Conservation (phyloP, 805 yeast species). For the Sungouiella thailandica region DNA sequence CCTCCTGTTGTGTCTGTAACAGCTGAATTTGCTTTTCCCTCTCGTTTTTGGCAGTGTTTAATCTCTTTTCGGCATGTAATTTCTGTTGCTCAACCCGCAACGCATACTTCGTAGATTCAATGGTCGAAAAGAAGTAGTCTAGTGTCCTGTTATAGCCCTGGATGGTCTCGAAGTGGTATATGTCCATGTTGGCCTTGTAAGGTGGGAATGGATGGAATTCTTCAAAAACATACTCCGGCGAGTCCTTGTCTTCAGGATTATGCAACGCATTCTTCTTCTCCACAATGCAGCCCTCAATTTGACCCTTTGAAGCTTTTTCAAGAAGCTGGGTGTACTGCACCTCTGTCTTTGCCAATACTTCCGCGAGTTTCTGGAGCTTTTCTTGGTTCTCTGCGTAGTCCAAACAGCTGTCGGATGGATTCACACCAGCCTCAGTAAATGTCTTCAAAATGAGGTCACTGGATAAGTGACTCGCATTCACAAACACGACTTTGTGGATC, state of each 20-base stretch:
- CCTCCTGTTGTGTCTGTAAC: slow-evolving; percentile 55
- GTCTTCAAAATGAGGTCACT: slow-evolving; percentile 69
- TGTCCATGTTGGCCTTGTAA: slow-evolving; percentile 25
- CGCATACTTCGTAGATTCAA: slow-evolving; percentile 77
- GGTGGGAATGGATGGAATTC: slow-evolving; percentile 71
- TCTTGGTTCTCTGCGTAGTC: slow-evolving; percentile 22
- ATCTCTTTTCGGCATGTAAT: slow-evolving; percentile 65
- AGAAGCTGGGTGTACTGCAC: slow-evolving; percentile 35
- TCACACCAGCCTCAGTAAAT: slow-evolving; percentile 42
- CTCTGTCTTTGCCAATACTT: slow-evolving; percentile 46
- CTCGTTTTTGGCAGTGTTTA: slow-evolving; percentile 71
- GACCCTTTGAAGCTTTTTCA: slow-evolving; percentile 22
- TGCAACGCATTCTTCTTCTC: slow-evolving; percentile 53
- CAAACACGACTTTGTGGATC: slow-evolving; percentile 64
- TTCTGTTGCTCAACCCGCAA: slow-evolving; percentile 72
- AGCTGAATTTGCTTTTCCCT: slow-evolving; percentile 65
- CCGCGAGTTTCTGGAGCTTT: slow-evolving; percentile 27
- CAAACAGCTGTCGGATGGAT: slow-evolving; percentile 38
- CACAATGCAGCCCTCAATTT: slow-evolving; percentile 55
- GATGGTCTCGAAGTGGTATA: slow-evolving; percentile 37
- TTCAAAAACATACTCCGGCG: slow-evolving; percentile 49
- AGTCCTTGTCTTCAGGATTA: slow-evolving; percentile 37
- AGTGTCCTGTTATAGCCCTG: slow-evolving; percentile 76
- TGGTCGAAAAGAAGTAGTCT: slow-evolving; percentile 78
- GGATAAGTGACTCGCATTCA: slow-evolving; percentile 68